Evolutionary conservation across 2,329 filamentous ascomycete genomes (phyloP).

Genomic region (Neurospora sp.): DNA sequence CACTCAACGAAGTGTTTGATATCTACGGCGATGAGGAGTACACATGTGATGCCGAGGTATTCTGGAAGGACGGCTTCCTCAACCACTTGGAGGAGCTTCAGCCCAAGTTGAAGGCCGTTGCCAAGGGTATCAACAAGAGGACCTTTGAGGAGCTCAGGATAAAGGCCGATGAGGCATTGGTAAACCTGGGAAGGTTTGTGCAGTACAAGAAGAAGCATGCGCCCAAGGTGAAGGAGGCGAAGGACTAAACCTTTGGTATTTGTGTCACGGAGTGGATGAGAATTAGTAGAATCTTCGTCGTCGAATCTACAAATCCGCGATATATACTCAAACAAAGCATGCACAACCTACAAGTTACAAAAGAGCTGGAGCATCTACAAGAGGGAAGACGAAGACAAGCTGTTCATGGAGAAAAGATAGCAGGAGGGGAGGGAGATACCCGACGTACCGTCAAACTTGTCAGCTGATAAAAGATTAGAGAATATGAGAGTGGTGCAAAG

Average conservation of each 20-base stretch:
- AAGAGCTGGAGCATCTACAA: not conserved
- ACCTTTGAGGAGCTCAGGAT: slow-evolving; percentile 44
- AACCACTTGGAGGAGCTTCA: slow-evolving; percentile 45
- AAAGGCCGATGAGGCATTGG: slow-evolving; percentile 49
- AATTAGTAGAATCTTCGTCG: not conserved
- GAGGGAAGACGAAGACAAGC: not conserved
- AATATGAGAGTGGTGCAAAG: not conserved
- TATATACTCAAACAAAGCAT: not conserved
- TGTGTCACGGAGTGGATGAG: not conserved
- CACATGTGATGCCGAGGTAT: slow-evolving; percentile 51
- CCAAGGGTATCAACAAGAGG: slow-evolving; percentile 53
- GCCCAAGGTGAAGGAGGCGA: slow-evolving; percentile 18
- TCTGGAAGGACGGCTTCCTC: slow-evolving; percentile 53
- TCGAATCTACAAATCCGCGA: not conserved
- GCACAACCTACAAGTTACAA: not conserved
- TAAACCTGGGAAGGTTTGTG: slow-evolving; percentile 54
- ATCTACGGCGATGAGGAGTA: slow-evolving; percentile 54
- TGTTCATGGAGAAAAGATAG: not conserved
- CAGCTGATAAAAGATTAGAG: not conserved
- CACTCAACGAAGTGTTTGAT: slow-evolving; percentile 57
- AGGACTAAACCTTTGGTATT: not conserved
- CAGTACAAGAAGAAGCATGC: slow-evolving; percentile 54
- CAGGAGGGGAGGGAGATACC: not conserved
- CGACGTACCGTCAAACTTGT: not conserved
- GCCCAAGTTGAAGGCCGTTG: slow-evolving; percentile 45